Evolutionary conservation across 371 early-diverging fungal species (phyloP).

Genomic region (Saksenaea oblongispora): DNA sequence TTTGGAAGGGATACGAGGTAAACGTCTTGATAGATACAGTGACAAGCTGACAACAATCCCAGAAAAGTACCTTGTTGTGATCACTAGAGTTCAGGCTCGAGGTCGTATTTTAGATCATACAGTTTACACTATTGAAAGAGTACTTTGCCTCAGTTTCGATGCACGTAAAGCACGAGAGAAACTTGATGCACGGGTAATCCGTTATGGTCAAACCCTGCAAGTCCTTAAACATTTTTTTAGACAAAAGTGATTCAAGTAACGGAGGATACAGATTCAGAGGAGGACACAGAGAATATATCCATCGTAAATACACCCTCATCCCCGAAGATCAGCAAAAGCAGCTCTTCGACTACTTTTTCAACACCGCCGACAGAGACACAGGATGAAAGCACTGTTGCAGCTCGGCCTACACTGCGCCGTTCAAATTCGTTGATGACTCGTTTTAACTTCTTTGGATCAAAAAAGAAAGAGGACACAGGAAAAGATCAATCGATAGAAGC

Average conservation of each 20-base stretch:
- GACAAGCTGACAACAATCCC: neutral
- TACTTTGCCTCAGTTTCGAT: slow-evolving; percentile 47
- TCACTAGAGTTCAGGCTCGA: slow-evolving; percentile 41
- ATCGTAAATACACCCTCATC: neutral
- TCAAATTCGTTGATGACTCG: slow-evolving; percentile 30
- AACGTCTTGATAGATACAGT: neutral
- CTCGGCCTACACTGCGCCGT: slow-evolving; percentile 19
- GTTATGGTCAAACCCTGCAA: neutral
- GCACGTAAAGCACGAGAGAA: slow-evolving; percentile 25
- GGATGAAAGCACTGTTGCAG: neutral
- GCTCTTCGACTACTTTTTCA: neutral
- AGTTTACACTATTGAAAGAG: slow-evolving; percentile 46
- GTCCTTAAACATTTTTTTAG: neutral
- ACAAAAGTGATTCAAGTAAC: neutral
- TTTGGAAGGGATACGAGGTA: slow-evolving; percentile 41
- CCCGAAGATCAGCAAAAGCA: slow-evolving; percentile 1
- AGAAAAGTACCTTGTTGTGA: slow-evolving; percentile 47
- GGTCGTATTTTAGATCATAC: slow-evolving; percentile 50
- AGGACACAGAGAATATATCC: neutral
- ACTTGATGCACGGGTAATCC: slow-evolving; percentile 15
- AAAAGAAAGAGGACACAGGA: slow-evolving; percentile 11
- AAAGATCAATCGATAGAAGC: slow-evolving; percentile 1
- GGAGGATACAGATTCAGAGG: slow-evolving; percentile 2
- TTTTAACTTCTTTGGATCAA: slow-evolving; percentile 23
- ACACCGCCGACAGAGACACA: neutral